Evolutionary conservation across 2,329 filamentous ascomycete species (phyloP), one percentile per base, ranked within the genome.

Genomic region (Septoria petroselini): DNA sequence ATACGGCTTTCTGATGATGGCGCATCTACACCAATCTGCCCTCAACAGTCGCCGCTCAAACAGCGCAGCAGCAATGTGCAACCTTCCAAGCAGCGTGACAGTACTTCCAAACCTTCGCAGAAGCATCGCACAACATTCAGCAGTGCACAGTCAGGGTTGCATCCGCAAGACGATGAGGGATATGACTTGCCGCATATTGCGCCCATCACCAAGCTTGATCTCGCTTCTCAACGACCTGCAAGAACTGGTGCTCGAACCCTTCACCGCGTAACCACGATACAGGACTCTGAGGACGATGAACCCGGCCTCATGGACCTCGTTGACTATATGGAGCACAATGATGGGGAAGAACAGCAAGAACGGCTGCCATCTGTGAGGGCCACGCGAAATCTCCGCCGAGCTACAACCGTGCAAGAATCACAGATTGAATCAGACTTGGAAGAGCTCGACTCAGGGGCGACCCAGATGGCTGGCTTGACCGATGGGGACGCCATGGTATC

Each of bases 11-110:
- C 57, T 4, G 21, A 39, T 15, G 38, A 45, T 9, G 31, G 18
- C 40, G 41, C 21, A 18, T 30, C 17, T 37, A 18, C 21, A 18
- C 3, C 15, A n/a, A 23, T 29, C 15, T 25, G 40, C n/a, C 23
- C 41, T 25, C 35, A 37, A 29, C 11, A 42, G 14, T 59, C 57
- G 17, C 57, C 57, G 17, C 39, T 59, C 23, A 57, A 48, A 33
- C 52, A 58, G 19, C 52, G 52, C n/a, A 58, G 55, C 34, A 49
- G 27, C 31, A 59, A 57, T 37, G 12, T 41, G 0, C 38, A 33
- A 8, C 18, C 41, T 27, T 12, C 46, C 8, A 47, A 40, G 34
- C 19, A 45, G 9, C 15, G 7, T 14, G n/a, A 29, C 7, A 15
- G 15, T 17, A 15, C 15, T 31, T 17, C 25, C 3, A 2, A 8